phyloP scores from a whole-genome alignment of 371 early-diverging fungal genomes.

The Apophysomyces ossiformis region DNA sequence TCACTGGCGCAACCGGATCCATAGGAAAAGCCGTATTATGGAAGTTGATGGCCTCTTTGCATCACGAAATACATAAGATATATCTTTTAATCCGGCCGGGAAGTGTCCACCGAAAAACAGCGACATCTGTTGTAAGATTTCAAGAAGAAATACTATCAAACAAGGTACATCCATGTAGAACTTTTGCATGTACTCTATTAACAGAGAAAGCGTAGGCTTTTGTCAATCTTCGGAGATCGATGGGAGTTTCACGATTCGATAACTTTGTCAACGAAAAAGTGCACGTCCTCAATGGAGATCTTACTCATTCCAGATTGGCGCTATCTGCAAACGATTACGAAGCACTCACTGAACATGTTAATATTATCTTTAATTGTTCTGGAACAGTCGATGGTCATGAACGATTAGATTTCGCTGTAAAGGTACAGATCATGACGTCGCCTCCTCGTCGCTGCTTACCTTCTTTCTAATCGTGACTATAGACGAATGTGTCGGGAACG shows the following conservation, averaged over 20 bases:
- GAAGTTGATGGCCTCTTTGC: conserved; percentile 45
- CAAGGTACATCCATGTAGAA: conserved; percentile 30
- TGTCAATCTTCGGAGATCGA: conserved; percentile 39
- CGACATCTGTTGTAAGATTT: conserved; percentile 30
- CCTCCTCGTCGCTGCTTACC: background rate
- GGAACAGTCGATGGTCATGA: conserved; percentile 62
- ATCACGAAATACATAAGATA: conserved; percentile 37
- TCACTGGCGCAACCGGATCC: conserved; percentile 70
- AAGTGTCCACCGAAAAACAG: conserved; percentile 23
- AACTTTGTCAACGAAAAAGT: conserved; percentile 54
- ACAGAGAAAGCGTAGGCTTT: conserved; percentile 38
- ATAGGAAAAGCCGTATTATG: conserved; percentile 67
- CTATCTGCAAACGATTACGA: conserved; percentile 49
- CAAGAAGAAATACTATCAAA: conserved; percentile 50
- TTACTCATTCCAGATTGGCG: conserved; percentile 52
- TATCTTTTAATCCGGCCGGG: conserved; percentile 38
- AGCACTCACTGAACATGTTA: conserved; percentile 45
- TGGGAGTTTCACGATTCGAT: conserved; percentile 46
- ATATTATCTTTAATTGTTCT: conserved; percentile 62
- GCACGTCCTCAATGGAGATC: conserved; percentile 56
- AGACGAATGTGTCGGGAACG: conserved; percentile 62
- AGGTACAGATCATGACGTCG: conserved; percentile 32
- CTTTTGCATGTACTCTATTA: background rate
- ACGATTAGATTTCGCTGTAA: conserved; percentile 49
- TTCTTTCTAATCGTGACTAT: conserved; percentile 5